Evolutionary conservation across 257 asterid species (phyloP).

Genomic region (Euphrasia confusa): DNA sequence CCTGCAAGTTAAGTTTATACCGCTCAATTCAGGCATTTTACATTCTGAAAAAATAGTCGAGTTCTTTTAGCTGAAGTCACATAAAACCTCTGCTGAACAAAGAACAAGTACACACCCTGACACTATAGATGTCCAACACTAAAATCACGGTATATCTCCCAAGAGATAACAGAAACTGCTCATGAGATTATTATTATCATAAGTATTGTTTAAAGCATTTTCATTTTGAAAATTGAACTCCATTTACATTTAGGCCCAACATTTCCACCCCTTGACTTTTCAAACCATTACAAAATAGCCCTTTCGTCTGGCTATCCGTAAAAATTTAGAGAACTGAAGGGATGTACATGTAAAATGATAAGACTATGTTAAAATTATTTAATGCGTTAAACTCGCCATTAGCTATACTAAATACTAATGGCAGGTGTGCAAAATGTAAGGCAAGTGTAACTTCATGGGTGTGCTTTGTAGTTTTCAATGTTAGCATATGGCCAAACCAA

Average conservation of each 20-base stretch:
- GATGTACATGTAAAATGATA: too few relatives aligned
- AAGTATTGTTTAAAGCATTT: not conserved
- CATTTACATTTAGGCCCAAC: not conserved
- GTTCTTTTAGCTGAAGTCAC: conserved; percentile 10
- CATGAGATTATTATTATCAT: not conserved
- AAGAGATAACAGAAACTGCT: not conserved
- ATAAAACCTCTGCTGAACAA: conserved; percentile 7
- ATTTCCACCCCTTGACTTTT: not conserved
- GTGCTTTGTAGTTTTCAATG: too few relatives aligned
- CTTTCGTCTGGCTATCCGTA: not conserved
- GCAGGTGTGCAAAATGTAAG: too few relatives aligned
- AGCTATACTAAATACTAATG: too few relatives aligned
- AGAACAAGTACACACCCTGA: not conserved
- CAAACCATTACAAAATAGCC: not conserved
- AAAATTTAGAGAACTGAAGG: too few relatives aligned
- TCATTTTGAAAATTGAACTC: not conserved
- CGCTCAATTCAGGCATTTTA: not conserved
- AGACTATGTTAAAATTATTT: not conserved
- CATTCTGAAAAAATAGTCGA: not conserved
- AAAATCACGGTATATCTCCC: conserved; percentile 7
- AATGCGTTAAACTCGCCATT: too few relatives aligned
- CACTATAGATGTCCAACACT: conserved; percentile 6
- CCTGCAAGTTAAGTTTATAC: conserved; percentile 36
- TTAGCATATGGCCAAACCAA: too few relatives aligned
- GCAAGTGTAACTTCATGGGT: too few relatives aligned